Percentiles rank a stretch among this genome's conserved stretches.
Evolutionary conservation across 2,329 filamentous ascomycete species (phyloP).

Genomic region (Cytospora piceicola): DNA sequence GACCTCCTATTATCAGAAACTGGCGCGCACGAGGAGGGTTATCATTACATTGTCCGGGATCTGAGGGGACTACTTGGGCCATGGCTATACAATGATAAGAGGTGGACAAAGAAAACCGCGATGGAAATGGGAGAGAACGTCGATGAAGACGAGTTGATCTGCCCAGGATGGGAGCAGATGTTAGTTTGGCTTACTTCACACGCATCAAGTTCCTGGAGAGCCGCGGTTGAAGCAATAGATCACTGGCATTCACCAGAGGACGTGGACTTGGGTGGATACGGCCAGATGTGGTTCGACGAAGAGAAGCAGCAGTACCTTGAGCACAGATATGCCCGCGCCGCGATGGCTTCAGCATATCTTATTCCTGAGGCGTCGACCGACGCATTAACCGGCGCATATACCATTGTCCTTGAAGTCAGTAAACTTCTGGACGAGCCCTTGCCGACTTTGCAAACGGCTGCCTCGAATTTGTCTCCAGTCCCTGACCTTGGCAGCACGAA

Average conservation of each 20-base stretch:
- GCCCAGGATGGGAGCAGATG: conserved; percentile 70
- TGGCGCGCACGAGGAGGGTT: conserved; percentile 45
- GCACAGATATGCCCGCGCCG: conserved; percentile 67
- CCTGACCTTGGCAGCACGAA: conserved; percentile 38
- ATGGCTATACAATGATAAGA: conserved; percentile 70
- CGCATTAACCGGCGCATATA: conserved; percentile 63
- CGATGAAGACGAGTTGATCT: conserved; percentile 40
- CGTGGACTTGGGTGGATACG: conserved; percentile 67
- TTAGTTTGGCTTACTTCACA: conserved; percentile 69
- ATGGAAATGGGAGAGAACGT: conserved; percentile 34
- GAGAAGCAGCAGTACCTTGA: conserved; percentile 63
- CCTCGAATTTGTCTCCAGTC: conserved; percentile 50
- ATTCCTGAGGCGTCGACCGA: conserved; percentile 63
- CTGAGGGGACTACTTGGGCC: conserved; percentile 70
- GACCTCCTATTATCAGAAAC: conserved; percentile 65
- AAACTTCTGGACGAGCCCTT: conserved; percentile 63
- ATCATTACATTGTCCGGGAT: conserved; percentile 61
- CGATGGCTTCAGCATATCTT: conserved; percentile 69
- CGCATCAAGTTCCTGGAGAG: conserved; percentile 62
- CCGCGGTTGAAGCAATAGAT: conserved; percentile 66
- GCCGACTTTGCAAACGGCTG: conserved; percentile 53
- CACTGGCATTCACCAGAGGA: conserved; percentile 77
- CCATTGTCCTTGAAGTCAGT: conserved; percentile 62
- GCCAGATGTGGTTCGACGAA: conserved; percentile 61
- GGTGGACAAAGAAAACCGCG: conserved; percentile 51